Conservation (phyloP, 2,329 filamentous ascomycete species). For the Arthrobotrys pseudoclavata region DNA sequence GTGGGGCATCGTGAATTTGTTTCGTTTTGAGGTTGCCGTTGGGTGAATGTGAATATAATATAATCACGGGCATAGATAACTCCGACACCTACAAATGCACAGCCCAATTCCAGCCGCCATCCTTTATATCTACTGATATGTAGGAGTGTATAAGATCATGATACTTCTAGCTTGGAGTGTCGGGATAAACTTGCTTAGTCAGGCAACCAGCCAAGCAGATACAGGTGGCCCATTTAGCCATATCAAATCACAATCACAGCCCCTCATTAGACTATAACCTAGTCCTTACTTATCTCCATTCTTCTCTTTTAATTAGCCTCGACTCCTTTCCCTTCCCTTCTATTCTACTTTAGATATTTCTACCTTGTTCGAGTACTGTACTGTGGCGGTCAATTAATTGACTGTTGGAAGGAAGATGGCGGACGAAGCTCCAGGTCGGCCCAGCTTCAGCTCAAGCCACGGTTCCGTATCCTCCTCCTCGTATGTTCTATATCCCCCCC, state of each 20-base stretch:
- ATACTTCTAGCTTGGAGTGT: background rate
- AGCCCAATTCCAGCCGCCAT: background rate
- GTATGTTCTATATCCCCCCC: constrained; percentile 12
- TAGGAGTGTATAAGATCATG: background rate
- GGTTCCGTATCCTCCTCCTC: constrained; percentile 33
- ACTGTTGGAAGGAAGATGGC: no score
- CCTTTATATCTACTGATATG: no score
- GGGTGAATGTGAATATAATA: background rate
- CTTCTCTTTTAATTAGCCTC: no score
- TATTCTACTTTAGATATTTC: background rate
- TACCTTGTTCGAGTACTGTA: background rate
- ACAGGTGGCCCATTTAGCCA: background rate
- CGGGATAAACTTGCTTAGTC: background rate
- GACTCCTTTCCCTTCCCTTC: no score
- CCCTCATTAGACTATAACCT: background rate
- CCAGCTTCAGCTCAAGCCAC: constrained; percentile 42
- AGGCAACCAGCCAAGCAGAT: background rate
- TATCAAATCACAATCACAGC: background rate
- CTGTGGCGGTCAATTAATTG: background rate
- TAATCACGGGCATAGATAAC: constrained; percentile 13
- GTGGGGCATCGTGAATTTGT: background rate
- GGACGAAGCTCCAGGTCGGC: constrained; percentile 24
- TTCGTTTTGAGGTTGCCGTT: background rate
- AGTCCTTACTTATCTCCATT: no score
- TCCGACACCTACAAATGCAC: constrained; percentile 1